Percentiles rank a stretch among this genome's conserved stretches.
Conservation (phyloP, 83 land plant genomes). For the Thuja plicata region DNA sequence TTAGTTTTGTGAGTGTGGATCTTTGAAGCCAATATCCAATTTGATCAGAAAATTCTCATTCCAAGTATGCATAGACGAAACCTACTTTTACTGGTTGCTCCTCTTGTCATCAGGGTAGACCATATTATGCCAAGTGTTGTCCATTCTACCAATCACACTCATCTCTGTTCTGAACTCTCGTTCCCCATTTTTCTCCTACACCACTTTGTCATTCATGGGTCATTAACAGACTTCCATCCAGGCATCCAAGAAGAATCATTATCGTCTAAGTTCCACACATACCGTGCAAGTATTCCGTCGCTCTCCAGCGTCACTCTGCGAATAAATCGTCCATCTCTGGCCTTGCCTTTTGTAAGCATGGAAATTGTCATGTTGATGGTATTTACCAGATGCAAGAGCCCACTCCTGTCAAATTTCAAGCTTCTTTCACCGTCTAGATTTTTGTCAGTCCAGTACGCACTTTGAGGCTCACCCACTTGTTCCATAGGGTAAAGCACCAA, state of each 20-base stretch:
- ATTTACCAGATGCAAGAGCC: neutral
- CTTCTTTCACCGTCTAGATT: accelerated
- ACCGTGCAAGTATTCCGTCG: neutral
- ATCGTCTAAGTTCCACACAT: neutral
- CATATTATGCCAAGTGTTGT: too few relatives aligned
- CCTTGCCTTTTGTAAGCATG: neutral
- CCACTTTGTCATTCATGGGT: too few relatives aligned
- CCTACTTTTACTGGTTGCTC: too few relatives aligned
- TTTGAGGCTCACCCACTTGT: neutral
- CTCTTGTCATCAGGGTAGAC: too few relatives aligned
- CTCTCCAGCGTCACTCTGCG: neutral
- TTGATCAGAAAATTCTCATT: too few relatives aligned
- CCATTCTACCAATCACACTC: too few relatives aligned
- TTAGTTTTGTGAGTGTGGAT: too few relatives aligned
- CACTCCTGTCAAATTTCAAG: neutral
- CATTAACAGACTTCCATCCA: neutral
- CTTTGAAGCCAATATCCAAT: too few relatives aligned
- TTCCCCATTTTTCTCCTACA: too few relatives aligned
- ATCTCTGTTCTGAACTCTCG: too few relatives aligned
- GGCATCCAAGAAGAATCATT: neutral
- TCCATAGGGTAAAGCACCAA: slow-evolving; percentile 17
- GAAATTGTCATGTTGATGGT: neutral
- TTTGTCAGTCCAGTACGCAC: neutral
- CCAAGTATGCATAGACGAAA: too few relatives aligned
- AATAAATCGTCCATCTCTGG: neutral